Base-by-base conservation (phyloP, 139 green algal genomes). In the Pleodorina starrii region DNA sequence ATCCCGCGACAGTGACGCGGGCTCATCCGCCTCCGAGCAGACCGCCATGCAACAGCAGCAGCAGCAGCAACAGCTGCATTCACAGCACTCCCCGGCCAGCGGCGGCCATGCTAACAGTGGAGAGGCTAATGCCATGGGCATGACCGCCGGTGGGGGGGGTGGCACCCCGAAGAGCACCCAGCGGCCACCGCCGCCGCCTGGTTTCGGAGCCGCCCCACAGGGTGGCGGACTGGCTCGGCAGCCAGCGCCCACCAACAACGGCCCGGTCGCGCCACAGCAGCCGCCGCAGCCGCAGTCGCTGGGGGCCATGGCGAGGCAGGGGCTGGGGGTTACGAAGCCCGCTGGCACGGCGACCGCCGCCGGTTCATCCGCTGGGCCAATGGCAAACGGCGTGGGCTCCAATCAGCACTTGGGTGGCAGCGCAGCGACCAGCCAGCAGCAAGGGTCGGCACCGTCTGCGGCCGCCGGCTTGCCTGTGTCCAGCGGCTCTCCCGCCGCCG, bases 1-100 rank as follows among this genome's bases (percentile, higher is more conserved):
- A 7, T 88, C 82, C 0, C 63, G 82, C 23, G 82, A 88, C 66
- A 88, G 82, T 69, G 82, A 88, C 66, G n/a, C 14, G 29, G 66
- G 82, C 44, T 87, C 80, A 0, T 60, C 60, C 10, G 60, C 60
- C 1, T 87, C 80, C 19, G 80, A 79, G 66, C 82, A 48, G 19
- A 25, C 40, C 17, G 16, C 19, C 7, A 10, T 40, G 4, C 36
- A 43, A 9, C 79, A 43, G 57, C 38, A 60, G 29, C 50, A 21
- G 44, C 77, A 17, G 77, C 79, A 43, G 57, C 38, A 60, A 11
- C 50, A 21, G 44, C 77, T 5, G 77, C 48, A 0, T 19, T 36
- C 5, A 32, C 48, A 35, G 36, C 63, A 46, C 32, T 46, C 69
- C 35, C 69, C 40, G 35, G 42, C 74, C 32, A 83, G 57, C 59